A percentile compares a stretch with the other conserved stretches of the same genome.
Conservation (phyloP, 1,284 basidiomycete species). For the Sanghuangporus weigelae region DNA sequence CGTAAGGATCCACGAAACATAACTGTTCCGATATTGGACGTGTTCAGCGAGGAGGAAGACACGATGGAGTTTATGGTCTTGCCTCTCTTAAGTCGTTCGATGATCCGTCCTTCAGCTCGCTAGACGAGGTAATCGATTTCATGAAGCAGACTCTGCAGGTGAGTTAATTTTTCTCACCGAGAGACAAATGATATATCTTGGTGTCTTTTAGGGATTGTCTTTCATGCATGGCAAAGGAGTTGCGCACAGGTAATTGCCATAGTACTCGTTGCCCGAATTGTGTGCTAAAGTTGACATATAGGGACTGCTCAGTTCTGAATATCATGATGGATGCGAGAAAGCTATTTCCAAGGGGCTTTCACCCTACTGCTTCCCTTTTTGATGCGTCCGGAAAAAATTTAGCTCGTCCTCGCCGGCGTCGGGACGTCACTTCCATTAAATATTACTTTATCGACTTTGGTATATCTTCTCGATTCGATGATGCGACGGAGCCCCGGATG, state of each 20-base stretch:
- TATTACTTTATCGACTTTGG: slow-evolving; percentile 30
- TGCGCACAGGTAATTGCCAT: slow-evolving; percentile 2
- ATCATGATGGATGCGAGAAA: slow-evolving; percentile 28
- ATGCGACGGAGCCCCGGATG: neutral
- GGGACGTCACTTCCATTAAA: slow-evolving; percentile 15
- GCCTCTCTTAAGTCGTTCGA: slow-evolving; percentile 5
- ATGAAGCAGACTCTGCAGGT: slow-evolving; percentile 10
- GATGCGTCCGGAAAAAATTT: neutral
- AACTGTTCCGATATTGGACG: slow-evolving; percentile 7
- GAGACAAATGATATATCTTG: neutral
- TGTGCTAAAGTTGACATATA: slow-evolving; percentile 5
- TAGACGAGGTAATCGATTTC: slow-evolving; percentile 11
- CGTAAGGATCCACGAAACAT: slow-evolving; percentile 3
- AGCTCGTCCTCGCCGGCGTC: neutral
- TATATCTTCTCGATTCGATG: slow-evolving; percentile 19
- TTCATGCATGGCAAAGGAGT: slow-evolving; percentile 7
- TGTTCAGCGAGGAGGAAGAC: neutral
- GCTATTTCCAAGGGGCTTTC: slow-evolving; percentile 25
- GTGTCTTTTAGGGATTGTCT: neutral
- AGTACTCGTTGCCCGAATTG: neutral
- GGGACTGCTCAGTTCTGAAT: slow-evolving; percentile 25
- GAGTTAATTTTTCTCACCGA: neutral
- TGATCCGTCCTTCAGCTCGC: neutral
- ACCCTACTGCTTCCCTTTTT: slow-evolving; percentile 18
- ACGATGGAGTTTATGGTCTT: slow-evolving; percentile 3